Percentiles rank a stretch among this genome's conserved stretches.
These are phyloP conservation scores for Primulina huaijiensis DNA, from an alignment of 257 asterid genomes.

Conservation along the genomic window DNA sequence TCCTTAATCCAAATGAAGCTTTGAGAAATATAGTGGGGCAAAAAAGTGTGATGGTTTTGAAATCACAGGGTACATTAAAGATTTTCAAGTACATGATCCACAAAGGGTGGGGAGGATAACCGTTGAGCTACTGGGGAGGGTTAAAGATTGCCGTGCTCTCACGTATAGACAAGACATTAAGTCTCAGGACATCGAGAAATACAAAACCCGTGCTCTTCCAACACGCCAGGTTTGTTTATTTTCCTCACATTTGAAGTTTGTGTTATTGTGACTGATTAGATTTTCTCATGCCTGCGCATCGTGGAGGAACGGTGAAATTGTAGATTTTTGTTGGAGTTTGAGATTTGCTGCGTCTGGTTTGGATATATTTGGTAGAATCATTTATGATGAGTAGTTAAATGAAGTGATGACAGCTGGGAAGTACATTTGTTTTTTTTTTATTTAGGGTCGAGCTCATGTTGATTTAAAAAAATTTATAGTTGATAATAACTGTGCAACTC, in stretches of 20 bases:
- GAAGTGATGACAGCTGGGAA: neutral
- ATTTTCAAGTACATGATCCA: conserved; percentile 70
- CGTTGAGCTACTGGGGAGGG: conserved; percentile 87
- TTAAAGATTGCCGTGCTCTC: conserved; percentile 81
- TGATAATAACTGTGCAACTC: no score
- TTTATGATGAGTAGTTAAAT: neutral
- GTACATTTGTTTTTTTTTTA: neutral
- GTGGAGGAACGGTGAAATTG: conserved; percentile 1
- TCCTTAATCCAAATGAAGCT: neutral
- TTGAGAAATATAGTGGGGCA: conserved; percentile 23
- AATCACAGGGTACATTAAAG: conserved; percentile 78
- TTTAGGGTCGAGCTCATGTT: no score
- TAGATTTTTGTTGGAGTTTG: neutral
- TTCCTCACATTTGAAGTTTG: conserved; percentile 4
- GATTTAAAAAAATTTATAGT: no score
- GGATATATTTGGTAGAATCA: neutral
- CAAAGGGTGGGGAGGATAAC: conserved; percentile 78
- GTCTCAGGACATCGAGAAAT: conserved; percentile 51
- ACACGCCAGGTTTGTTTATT: conserved; percentile 72
- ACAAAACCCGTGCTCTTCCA: conserved; percentile 70
- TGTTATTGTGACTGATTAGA: conserved; percentile 6
- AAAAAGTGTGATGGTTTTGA: conserved; percentile 20
- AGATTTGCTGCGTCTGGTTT: neutral
- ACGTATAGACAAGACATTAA: conserved; percentile 79
- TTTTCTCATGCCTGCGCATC: conserved; percentile 18